Percentiles rank a stretch among this genome's conserved stretches.
phyloP scores from a whole-genome alignment of 805 yeast species.

The Candida maris region DNA sequence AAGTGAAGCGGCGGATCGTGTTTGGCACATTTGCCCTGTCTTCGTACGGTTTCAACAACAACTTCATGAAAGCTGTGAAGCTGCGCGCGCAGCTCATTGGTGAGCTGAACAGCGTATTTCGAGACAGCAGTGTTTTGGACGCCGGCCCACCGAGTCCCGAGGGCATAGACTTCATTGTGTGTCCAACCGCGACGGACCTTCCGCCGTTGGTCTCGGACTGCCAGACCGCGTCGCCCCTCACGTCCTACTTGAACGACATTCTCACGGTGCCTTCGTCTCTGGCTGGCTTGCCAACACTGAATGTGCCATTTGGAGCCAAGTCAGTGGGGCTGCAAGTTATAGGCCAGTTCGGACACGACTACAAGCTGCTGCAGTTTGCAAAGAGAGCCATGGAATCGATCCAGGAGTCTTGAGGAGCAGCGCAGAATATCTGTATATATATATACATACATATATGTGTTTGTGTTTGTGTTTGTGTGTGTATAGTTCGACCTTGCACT shows the following conservation, averaged over 20 bases:
- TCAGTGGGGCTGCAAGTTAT: conserved; percentile 73
- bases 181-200: conserved; percentile 68
- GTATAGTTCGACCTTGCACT: too few species aligned
- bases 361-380: conserved; percentile 45
- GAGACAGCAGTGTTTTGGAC: conserved; percentile 41
- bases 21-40: conserved; percentile 86
- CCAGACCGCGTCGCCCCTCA: conserved; percentile 37
- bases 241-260: conserved; percentile 74
- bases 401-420: background rate
- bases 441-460: too few species aligned
- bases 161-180: conserved; percentile 65
- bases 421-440: too few species aligned
- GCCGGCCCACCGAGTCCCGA: conserved; percentile 15
- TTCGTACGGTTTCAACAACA: conserved; percentile 67
- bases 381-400: background rate
- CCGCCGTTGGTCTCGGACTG: conserved; percentile 34
- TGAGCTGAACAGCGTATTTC: conserved; percentile 67
- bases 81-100: conserved; percentile 56
- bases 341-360: conserved; percentile 86
- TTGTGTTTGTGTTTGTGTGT: too few species aligned
- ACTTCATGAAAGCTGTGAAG: conserved; percentile 71
- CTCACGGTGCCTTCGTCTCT: conserved; percentile 87
- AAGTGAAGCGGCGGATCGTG: conserved; percentile 77
- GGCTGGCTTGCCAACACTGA: conserved; percentile 85
- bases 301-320: conserved; percentile 56